These are phyloP conservation scores for Xylaria nigripes DNA, from an alignment of 495 filamentous ascomycete species.

Conservation along the genomic window DNA sequence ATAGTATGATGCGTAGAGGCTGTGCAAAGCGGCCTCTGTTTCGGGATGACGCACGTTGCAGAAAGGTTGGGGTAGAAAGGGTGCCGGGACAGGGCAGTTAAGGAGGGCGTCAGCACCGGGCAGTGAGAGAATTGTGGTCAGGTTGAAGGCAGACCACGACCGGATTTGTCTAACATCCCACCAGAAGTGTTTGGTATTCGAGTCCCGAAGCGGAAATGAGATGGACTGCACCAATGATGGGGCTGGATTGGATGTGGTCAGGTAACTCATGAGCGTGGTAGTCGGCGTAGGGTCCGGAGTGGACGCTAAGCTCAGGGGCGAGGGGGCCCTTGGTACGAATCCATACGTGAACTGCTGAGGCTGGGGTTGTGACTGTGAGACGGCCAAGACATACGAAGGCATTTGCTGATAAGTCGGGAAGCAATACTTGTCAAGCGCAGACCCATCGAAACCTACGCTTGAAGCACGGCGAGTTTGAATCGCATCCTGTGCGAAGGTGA, in stretches of 20 bases:
- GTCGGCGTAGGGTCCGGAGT: slow-evolving; percentile 41
- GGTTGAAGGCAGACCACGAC: slow-evolving; percentile 69
- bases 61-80: slow-evolving; percentile 53
- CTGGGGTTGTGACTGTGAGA: slow-evolving; percentile 28
- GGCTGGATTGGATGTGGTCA: slow-evolving; percentile 70
- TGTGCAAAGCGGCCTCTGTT: slow-evolving; percentile 62
- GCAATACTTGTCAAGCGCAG: slow-evolving; percentile 57
- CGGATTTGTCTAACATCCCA: slow-evolving; percentile 87
- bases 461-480: slow-evolving; percentile 55
- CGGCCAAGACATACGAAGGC: slow-evolving; percentile 54
- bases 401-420: slow-evolving; percentile 76
- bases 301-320: slow-evolving; percentile 41
- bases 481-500: slow-evolving; percentile 48
- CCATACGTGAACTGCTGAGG: slow-evolving; percentile 39
- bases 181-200: slow-evolving; percentile 77
- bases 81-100: slow-evolving; percentile 54
- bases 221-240: slow-evolving; percentile 75
- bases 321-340: slow-evolving; percentile 39
- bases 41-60: slow-evolving; percentile 56
- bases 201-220: slow-evolving; percentile 59
- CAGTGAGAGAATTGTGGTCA: slow-evolving; percentile 63
- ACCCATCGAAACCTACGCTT: slow-evolving; percentile 59
- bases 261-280: slow-evolving; percentile 67
- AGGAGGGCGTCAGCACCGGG: slow-evolving; percentile 67
- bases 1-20: slow-evolving; percentile 61